A percentile compares a stretch with the other conserved stretches of the same genome.
These are phyloP conservation scores for Pythium volutum DNA, from an alignment of 352 stramenopile genomes.

Conservation along the genomic window DNA sequence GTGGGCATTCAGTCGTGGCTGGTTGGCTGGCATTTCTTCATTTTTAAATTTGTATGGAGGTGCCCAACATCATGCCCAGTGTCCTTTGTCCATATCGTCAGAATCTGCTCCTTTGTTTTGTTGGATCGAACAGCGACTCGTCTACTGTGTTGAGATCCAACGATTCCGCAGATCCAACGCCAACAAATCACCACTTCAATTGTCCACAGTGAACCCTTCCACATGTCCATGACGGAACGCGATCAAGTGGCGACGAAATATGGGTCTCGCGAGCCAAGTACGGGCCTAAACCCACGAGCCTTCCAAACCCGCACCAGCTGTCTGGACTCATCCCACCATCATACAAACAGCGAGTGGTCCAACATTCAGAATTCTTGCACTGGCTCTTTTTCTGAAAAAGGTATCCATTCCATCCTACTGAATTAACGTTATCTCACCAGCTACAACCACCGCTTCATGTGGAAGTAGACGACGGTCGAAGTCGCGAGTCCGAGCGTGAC, in stretches of 20 bases:
- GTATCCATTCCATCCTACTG: background rate
- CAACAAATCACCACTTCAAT: constrained; percentile 19
- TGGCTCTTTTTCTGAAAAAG: constrained; percentile 1
- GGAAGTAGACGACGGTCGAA: constrained; percentile 53
- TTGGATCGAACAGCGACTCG: background rate
- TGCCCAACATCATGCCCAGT: too few species aligned
- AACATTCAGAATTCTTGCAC: background rate
- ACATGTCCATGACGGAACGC: constrained; percentile 29
- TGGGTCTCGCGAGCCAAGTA: background rate
- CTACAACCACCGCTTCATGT: constrained; percentile 73
- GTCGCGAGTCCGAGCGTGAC: constrained; percentile 47
- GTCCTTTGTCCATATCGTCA: background rate
- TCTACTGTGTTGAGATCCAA: background rate
- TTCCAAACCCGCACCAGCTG: background rate
- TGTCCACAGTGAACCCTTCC: constrained; percentile 14
- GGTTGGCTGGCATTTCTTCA: background rate
- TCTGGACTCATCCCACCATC: background rate
- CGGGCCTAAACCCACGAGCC: constrained; percentile 4
- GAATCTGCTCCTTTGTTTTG: background rate
- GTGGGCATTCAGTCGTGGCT: background rate
- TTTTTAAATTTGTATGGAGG: too few species aligned
- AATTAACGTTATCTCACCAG: background rate
- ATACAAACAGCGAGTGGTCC: background rate
- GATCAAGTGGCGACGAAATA: constrained; percentile 24
- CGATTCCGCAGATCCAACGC: constrained; percentile 24